phyloP scores from a whole-genome alignment of 225 moss, liverwort and hornwort species.

The Pleurozium schreberi region DNA sequence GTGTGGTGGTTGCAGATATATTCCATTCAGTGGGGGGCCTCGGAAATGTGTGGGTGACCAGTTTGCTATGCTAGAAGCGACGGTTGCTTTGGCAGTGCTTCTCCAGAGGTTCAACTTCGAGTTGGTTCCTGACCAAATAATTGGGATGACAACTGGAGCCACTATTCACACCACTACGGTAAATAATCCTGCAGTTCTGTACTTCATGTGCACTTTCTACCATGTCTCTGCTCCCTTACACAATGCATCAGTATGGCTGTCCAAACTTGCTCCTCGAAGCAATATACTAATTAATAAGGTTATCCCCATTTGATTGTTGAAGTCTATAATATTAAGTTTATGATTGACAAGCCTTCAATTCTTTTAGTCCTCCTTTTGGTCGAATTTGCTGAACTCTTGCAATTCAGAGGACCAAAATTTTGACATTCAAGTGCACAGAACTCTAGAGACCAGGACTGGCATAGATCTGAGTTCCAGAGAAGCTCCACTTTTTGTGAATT shows the following conservation, averaged over 20 bases:
- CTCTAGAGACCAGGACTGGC: neutral
- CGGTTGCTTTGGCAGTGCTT: slow-evolving; percentile 82
- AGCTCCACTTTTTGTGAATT: neutral
- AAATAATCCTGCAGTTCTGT: neutral
- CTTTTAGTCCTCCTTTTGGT: neutral
- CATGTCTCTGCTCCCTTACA: neutral
- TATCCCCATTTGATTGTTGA: neutral
- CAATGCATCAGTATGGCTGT: neutral
- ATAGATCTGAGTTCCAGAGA: neutral
- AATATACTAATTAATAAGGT: neutral
- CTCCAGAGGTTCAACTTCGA: slow-evolving; percentile 82
- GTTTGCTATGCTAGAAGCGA: slow-evolving; percentile 95
- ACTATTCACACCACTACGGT: slow-evolving; percentile 98
- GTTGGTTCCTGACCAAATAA: slow-evolving; percentile 73
- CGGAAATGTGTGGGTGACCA: slow-evolving; percentile 99
- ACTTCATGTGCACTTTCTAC: neutral
- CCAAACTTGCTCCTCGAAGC: neutral
- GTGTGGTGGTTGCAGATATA: slow-evolving; percentile 42
- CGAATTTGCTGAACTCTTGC: neutral
- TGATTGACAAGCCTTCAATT: neutral
- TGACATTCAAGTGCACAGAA: neutral
- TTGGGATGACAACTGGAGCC: slow-evolving; percentile 99
- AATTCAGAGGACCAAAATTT: neutral
- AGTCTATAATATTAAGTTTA: neutral
- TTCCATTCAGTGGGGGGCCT: slow-evolving; percentile 97